These are phyloP conservation scores for grape (Vitis vinifera) DNA, from an alignment of 164 flowering plant species.

Conservation along the genomic window ASM3070453v1 NC_081810.1:19659001-19659500, in stretches of 20 bases:
- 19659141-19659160: constrained; percentile 20
- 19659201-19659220: not conserved
- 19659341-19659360: constrained; percentile 57
- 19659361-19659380: constrained; percentile 47
- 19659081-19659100: not conserved
- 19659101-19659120: constrained; percentile 18
- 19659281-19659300: not conserved
- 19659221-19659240: not conserved
- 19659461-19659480: constrained; percentile 32
- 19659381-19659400: constrained; percentile 46
- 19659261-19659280: not conserved
- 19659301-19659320: constrained; percentile 16
- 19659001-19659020: too few relatives aligned
- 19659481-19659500: constrained; percentile 45
- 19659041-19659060: not conserved
- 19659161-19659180: constrained; percentile 20
- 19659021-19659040: too few relatives aligned
- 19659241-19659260: not conserved
- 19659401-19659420: constrained; percentile 34
- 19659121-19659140: constrained; percentile 18
- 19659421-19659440: constrained; percentile 48
- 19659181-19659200: constrained; percentile 9
- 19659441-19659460: constrained; percentile 26
- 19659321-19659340: constrained; percentile 56
- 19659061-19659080: not conserved